Base-by-base conservation (phyloP, 441 rosid species). In the Syzygium malaccense region DNA sequence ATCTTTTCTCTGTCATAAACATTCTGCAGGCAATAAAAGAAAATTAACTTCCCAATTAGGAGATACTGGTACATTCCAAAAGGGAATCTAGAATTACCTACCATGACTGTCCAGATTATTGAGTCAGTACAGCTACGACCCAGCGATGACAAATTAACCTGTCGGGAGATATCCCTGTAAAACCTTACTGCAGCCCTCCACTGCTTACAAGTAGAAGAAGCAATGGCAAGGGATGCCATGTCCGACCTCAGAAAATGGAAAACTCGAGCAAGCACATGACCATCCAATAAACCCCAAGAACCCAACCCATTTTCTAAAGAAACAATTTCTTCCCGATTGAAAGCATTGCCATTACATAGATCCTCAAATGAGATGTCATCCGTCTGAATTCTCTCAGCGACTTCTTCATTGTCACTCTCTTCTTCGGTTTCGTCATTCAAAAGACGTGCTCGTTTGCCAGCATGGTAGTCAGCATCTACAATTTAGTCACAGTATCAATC, bases 141-240 rank as follows among this genome's bases (percentile, higher is more conserved):
- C 89, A 96, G 64, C 86, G 95, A 93, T 87, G 99, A 97, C 87
- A 98, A 90, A 93, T 96, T 97, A 92, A 96, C 95, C 90, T 94
- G 95, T 92, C 90, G 93, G 87, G 99, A 92, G 87, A 98, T 92
- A 89, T 91, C 94, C 93, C 94, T 95, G 95, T 96, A 98, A 93
- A 95, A 96, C 86, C 92, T 89, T 87, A 90, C 95, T 89, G 96
- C 98, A 90, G 98, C 93, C 90, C 98, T 95, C 99, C 99, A 98
- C 87, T 94, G 98, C 91, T 95, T 96, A 92, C 99, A 98, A 88
- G 99, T 96, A 93, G 94, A 91, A 89, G 99, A 96, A 87, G 99
- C 97, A 91, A 94, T 68, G 68, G 94, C 93, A 86, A 97, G 98
- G 88, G 99, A 94, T 89, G 92, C 94, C 91, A 95, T 80, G 93